These are phyloP conservation scores for Rhodamnia argentea DNA, from an alignment of 345 rosid genomes.

Conservation along the genomic window DNA sequence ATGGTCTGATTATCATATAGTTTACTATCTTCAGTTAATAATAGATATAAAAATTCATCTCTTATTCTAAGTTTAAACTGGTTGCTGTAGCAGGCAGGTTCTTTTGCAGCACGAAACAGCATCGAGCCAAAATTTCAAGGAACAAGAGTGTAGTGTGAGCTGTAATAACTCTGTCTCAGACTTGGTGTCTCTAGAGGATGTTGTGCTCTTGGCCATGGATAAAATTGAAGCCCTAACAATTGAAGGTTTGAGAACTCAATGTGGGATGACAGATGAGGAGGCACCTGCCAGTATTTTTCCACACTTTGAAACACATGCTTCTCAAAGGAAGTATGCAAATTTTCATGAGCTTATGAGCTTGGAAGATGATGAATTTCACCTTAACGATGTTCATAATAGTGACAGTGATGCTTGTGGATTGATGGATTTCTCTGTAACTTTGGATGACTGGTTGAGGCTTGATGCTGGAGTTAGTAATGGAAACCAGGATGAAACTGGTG, in stretches of 20 bases:
- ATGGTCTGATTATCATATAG: background rate
- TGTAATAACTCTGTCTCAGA: conserved; percentile 5
- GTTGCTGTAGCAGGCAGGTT: conserved; percentile 13
- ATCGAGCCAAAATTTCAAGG: conserved; percentile 6
- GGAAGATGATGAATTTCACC: conserved; percentile 7
- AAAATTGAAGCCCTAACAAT: conserved; percentile 42
- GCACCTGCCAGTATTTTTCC: conserved; percentile 37
- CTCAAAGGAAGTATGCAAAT: conserved; percentile 6
- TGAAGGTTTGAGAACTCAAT: conserved; percentile 65
- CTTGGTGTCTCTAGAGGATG: conserved; percentile 21
- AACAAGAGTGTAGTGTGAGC: background rate
- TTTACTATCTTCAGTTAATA: background rate
- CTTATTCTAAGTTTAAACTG: background rate
- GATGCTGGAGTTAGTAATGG: conserved; percentile 18
- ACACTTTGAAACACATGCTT: background rate
- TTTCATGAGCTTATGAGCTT: conserved; percentile 1
- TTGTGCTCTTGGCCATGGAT: conserved; percentile 31
- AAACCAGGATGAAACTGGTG: conserved; percentile 22
- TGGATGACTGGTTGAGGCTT: conserved; percentile 62
- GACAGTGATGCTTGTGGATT: conserved; percentile 19
- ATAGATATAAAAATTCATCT: background rate
- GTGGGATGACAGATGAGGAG: conserved; percentile 47
- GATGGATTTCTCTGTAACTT: conserved; percentile 30
- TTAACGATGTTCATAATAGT: conserved; percentile 9
- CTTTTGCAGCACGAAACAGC: background rate